Base-by-base conservation (phyloP, 1,284 basidiomycete genomes). In the Ustilago vetiveriae region DNA sequence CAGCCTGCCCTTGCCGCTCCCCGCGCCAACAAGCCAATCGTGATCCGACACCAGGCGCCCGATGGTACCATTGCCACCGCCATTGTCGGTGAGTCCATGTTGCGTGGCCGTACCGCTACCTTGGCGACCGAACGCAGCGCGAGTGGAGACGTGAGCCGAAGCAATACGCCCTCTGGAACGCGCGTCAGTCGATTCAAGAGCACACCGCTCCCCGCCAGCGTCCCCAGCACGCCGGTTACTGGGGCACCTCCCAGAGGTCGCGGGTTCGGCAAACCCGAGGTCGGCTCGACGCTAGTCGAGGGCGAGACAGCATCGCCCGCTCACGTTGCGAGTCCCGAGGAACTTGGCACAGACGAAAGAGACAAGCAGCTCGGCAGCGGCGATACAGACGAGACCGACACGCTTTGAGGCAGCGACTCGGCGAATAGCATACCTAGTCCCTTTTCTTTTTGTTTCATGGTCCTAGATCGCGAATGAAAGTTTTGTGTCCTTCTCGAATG, bases 11-110 rank as follows among this genome's bases (percentile, higher is more conserved):
- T 58, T 14, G 35, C 40, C 14, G 59, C 55, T 16, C 59, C 66
- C 7, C 66, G 66, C 27, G 59, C 59, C 39, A 65, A 60, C 57
- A 76, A 74, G 43, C 72, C 74, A 17, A 39, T 76, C 10, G 59
- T 76, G 40, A 67, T 76, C 46, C 67, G 74, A 24, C 67, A 66
- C 29, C 71, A 74, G 55, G 49, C 51, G 2, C 59, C 68, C 6
- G 66, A 62, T 23, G 71, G 71, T 19, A 60, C 48, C 39, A 49
- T 66, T 17, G 48, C 66, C 44, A 76, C 72, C 7, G 63, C 63
- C 24, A 73, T 76, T 26, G 74, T 73, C 8, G 69, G 63, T 41
- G 74, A 76, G 22, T 50, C 58, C n/a, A 47, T 74, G 21, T 46
- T 76, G 36, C 67, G 74, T 7, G 74, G 74, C 29, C 66, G 72